These are phyloP conservation scores for Lipomyces kockii DNA, from an alignment of 805 yeast species.

Conservation along the genomic window DNA sequence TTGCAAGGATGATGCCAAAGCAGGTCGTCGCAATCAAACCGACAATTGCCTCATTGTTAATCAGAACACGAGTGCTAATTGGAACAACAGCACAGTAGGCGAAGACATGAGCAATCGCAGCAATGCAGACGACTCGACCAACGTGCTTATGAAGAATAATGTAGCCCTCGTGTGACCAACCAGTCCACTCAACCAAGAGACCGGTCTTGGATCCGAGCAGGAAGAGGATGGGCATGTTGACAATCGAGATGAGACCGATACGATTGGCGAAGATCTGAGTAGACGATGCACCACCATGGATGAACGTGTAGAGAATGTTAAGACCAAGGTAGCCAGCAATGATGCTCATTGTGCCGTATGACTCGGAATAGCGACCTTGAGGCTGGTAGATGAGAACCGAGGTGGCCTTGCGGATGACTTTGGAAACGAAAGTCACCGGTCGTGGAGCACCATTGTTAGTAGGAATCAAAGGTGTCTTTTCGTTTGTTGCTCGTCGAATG, in stretches of 20 bases:
- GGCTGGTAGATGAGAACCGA: slow-evolving; percentile 35
- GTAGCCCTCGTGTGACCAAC: slow-evolving; percentile 38
- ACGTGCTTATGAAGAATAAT: slow-evolving; percentile 37
- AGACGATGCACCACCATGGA: slow-evolving; percentile 36
- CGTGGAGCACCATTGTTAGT: slow-evolving; percentile 20
- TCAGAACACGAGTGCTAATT: slow-evolving; percentile 29
- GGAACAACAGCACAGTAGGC: slow-evolving; percentile 38
- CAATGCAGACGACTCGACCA: slow-evolving; percentile 35
- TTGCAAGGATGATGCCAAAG: slow-evolving; percentile 34
- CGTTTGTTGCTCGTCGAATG: slow-evolving; percentile 23
- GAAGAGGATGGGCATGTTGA: slow-evolving; percentile 38
- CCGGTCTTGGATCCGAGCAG: slow-evolving; percentile 38
- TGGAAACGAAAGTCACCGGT: slow-evolving; percentile 18
- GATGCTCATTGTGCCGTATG: slow-evolving; percentile 34
- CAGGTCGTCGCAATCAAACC: slow-evolving; percentile 37
- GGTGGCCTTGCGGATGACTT: slow-evolving; percentile 23
- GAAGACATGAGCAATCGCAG: slow-evolving; percentile 35
- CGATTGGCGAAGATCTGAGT: slow-evolving; percentile 37
- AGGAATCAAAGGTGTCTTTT: slow-evolving; percentile 36
- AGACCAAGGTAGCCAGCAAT: slow-evolving; percentile 33
- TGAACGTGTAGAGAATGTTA: slow-evolving; percentile 31
- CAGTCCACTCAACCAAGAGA: slow-evolving; percentile 35
- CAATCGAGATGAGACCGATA: slow-evolving; percentile 35
- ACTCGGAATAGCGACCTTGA: slow-evolving; percentile 35
- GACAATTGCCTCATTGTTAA: slow-evolving; percentile 36